Conservation (phyloP, 805 yeast species). For the Candida germanica region DNA sequence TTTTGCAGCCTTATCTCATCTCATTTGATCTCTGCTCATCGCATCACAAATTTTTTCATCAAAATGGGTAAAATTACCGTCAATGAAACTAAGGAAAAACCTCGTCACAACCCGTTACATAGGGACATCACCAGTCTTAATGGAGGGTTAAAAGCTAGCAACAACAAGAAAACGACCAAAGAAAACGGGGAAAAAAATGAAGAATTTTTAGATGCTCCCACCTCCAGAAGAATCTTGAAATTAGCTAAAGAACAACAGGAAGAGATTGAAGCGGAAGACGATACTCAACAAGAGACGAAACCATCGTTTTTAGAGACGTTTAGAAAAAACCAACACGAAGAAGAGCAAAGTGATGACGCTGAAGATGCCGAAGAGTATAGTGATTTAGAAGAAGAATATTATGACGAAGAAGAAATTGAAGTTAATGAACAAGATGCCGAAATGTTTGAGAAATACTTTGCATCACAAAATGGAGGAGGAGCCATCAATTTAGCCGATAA, state of each 20-base stretch:
- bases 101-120: conserved; percentile 78
- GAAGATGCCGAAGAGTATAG: conserved; percentile 55
- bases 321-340: conserved; percentile 21
- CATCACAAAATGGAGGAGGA: conserved; percentile 21
- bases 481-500: conserved; percentile 83
- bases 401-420: conserved; percentile 59
- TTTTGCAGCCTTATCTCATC: no score
- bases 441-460: conserved; percentile 72
- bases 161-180: conserved; percentile 27
- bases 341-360: conserved; percentile 31
- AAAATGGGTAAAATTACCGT: conserved; percentile 67
- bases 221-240: conserved; percentile 82
- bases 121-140: conserved; percentile 73
- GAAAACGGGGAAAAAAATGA: conserved; percentile 44
- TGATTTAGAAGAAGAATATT: conserved; percentile 48
- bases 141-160: conserved; percentile 59
- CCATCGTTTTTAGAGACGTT: conserved; percentile 21
- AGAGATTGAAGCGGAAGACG: conserved; percentile 64
- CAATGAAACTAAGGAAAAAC: conserved; percentile 48
- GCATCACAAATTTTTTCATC: neutral
- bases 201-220: conserved; percentile 70
- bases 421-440: conserved; percentile 81
- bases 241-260: conserved; percentile 92
- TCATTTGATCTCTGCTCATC: conserved; percentile 4
- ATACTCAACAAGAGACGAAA: conserved; percentile 11